phyloP scores from a whole-genome alignment of 345 rosid genomes.

The Arabis alpina region DNA sequence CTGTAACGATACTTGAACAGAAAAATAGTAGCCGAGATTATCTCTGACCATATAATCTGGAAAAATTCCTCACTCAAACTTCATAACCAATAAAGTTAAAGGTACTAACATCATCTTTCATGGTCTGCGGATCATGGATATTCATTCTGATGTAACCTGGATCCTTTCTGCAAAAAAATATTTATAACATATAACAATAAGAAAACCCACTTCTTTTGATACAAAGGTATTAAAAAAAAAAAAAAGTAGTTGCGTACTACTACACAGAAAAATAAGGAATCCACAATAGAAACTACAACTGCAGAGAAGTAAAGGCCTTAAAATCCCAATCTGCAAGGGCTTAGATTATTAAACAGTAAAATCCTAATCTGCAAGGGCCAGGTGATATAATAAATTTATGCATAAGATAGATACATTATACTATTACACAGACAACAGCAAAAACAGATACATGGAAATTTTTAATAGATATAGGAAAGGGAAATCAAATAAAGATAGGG shows the following conservation, averaged over 20 bases:
- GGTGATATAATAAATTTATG: background rate
- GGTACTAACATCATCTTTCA: constrained; percentile 87
- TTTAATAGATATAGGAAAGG: constrained; percentile 9
- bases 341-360: constrained; percentile 10
- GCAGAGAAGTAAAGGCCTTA: constrained; percentile 26
- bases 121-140: constrained; percentile 73
- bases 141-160: constrained; percentile 92
- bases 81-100: constrained; percentile 27
- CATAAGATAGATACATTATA: background rate
- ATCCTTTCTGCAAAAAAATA: constrained; percentile 72
- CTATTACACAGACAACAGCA: background rate
- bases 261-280: constrained; percentile 19
- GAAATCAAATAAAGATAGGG: constrained; percentile 6
- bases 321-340: constrained; percentile 8
- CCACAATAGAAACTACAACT: constrained; percentile 3
- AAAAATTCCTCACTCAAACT: constrained; percentile 14
- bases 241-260: background rate
- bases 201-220: constrained; percentile 16
- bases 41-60: constrained; percentile 6
- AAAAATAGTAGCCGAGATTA: constrained; percentile 11
- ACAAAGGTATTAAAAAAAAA: background rate
- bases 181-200: constrained; percentile 10
- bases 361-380: background rate
- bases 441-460: constrained; percentile 6
- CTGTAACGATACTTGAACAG: constrained; percentile 16